These are phyloP conservation scores for Tremella mesenterica DNA, from an alignment of 768 basidiomycete species.

Conservation along the genomic window DNA sequence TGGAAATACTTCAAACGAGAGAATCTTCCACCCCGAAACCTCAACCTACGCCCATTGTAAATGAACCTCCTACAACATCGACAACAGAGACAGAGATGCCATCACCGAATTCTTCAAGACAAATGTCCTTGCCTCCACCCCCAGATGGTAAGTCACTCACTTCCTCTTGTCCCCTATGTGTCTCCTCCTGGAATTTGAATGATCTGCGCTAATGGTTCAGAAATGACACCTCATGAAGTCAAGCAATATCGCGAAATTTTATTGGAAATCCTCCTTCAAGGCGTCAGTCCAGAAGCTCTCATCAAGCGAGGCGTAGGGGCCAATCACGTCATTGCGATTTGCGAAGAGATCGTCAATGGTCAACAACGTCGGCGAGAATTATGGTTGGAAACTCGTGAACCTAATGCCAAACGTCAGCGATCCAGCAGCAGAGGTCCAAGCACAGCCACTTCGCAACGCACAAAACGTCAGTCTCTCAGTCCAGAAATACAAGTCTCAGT, in stretches of 20 bases:
- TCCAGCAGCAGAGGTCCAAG: background rate
- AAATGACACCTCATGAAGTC: constrained; percentile 20
- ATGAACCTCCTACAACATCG: no score
- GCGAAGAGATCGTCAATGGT: constrained; percentile 29
- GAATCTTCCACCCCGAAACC: no score
- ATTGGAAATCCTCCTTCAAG: constrained; percentile 25
- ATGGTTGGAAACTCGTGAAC: constrained; percentile 13
- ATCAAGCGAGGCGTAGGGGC: constrained; percentile 22
- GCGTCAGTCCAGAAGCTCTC: constrained; percentile 23
- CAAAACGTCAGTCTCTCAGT: constrained; percentile 10
- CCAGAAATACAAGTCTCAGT: constrained; percentile 11
- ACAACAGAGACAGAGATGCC: background rate
- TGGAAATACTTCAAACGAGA: no score
- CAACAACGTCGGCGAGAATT: constrained; percentile 13
- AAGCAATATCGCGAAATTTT: constrained; percentile 33
- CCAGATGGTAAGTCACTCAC: background rate
- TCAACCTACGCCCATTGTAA: no score
- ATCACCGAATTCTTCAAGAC: no score
- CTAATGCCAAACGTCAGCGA: background rate
- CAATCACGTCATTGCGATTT: constrained; percentile 29
- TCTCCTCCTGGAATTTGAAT: no score
- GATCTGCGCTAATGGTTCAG: constrained; percentile 9
- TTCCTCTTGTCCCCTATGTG: background rate
- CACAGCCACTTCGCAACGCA: background rate
- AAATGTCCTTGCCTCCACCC: background rate